phyloP scores from a whole-genome alignment of 805 yeast genomes.

The Kodamaea neixiangensis region DNA sequence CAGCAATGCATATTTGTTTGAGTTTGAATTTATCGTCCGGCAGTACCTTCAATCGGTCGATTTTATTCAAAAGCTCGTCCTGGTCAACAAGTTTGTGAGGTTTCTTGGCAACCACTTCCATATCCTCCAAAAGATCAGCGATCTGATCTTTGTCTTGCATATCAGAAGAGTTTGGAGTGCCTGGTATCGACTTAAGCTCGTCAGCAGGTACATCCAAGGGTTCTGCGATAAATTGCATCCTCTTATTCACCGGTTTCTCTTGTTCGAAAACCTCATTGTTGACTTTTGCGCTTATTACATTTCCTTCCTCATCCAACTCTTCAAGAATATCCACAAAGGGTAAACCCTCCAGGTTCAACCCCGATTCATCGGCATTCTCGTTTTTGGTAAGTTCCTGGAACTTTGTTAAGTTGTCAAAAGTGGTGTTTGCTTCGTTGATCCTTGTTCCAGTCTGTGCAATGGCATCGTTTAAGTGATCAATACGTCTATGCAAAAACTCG shows the following conservation, averaged over 20 bases:
- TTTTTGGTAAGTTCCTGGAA: constrained; percentile 15
- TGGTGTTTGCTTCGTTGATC: constrained; percentile 39
- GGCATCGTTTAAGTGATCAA: constrained; percentile 35
- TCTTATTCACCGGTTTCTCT: neutral
- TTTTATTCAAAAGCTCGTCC: constrained; percentile 24
- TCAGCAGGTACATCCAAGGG: neutral
- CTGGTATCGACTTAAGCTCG: neutral
- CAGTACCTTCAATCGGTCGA: constrained; percentile 27
- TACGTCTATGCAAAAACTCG: constrained; percentile 26
- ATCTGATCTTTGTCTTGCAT: constrained; percentile 20
- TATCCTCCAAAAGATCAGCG: constrained; percentile 34
- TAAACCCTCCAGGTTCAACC: constrained; percentile 37
- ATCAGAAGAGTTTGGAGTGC: neutral
- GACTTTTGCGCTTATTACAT: constrained; percentile 46
- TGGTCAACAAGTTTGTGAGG: constrained; percentile 18
- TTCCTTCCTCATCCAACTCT: constrained; percentile 76
- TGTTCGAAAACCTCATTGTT: constrained; percentile 20
- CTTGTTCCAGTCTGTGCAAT: constrained; percentile 40
- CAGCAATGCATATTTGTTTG: constrained; percentile 25
- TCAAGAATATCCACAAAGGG: constrained; percentile 85
- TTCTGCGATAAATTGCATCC: neutral
- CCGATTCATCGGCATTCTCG: constrained; percentile 10
- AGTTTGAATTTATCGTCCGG: constrained; percentile 31
- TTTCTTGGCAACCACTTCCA: constrained; percentile 39
- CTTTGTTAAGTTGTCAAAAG: constrained; percentile 16